Evolutionary conservation across 106 monocot species (phyloP).

Genomic region (Dioscorea dumetorum): DNA sequence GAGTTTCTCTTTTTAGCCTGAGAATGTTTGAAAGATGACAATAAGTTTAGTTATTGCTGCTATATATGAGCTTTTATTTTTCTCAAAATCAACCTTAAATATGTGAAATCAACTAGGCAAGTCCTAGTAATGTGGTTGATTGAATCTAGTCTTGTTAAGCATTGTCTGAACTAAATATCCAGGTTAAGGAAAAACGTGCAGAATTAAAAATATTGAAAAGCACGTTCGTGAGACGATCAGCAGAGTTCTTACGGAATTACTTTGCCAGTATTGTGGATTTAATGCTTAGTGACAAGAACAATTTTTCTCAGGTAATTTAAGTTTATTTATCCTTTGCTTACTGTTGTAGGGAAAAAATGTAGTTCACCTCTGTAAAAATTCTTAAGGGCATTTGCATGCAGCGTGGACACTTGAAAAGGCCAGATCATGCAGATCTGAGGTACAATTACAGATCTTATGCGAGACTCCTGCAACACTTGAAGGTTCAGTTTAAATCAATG

Average conservation of each 20-base stretch:
- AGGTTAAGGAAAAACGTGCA: constrained; percentile 86
- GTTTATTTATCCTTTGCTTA: background rate
- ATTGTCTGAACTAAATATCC: background rate
- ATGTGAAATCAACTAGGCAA: too few species aligned
- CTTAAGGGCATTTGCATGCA: constrained; percentile 9
- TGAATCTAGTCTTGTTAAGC: too few species aligned
- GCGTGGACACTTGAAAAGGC: constrained; percentile 97
- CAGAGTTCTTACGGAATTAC: constrained; percentile 88
- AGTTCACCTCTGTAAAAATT: too few species aligned
- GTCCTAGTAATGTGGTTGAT: too few species aligned
- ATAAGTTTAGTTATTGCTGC: too few species aligned
- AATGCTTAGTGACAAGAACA: constrained; percentile 97
- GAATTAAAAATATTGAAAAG: constrained; percentile 84
- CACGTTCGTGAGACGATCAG: constrained; percentile 82
- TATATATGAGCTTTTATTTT: too few species aligned
- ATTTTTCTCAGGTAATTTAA: constrained; percentile 88
- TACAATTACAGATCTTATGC: constrained; percentile 98
- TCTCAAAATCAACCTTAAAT: too few species aligned
- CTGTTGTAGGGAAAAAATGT: background rate
- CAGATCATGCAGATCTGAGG: constrained; percentile 96
- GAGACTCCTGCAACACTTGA: constrained; percentile 89
- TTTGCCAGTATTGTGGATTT: constrained; percentile 98
- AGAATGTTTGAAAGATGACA: too few species aligned
- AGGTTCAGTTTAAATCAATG: constrained; percentile 33
- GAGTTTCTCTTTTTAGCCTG: too few species aligned